Base-by-base conservation (phyloP, 352 stramenopile species). In the Phytophthora kernoviae region DNA sequence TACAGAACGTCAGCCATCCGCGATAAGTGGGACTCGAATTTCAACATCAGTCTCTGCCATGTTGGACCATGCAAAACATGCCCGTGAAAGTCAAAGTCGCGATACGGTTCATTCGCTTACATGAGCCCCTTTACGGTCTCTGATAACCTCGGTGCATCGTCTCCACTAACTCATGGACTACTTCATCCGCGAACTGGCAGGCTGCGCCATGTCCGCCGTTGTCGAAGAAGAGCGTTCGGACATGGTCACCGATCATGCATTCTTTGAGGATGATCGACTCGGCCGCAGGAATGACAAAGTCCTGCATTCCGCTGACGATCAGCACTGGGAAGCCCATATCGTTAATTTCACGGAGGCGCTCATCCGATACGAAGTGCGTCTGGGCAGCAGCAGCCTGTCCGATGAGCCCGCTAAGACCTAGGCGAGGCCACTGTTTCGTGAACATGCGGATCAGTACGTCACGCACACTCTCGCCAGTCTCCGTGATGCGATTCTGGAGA, bases 331-430 rank as follows among this genome's bases (percentile, higher is more conserved):
- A 88, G 0, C 65, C 75, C 1, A 57, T 54, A 11, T 70, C 48
- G 43, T 70, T 72, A 37, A 88, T 80, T 20, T 56, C 52, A 14
- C 58, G 65, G 33, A 88, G 62, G 15, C 75, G 62, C 49, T 77
- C 75, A 49, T 84, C 68, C 34, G 70, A 79, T 30, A 85, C 65
- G 42, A 70, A 82, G 53, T 88, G 78, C 4, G 75, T 79, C 27
- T 74, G 61, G 5, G 74, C 61, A 9, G 73, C 73, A 18, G 63
- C 34, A 20, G 59, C 61, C 41, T 81, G 73, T 7, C 73, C 73
- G 14, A 77, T 64, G 26, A 79, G 55, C 2, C 68, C 67, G 11
- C 48, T 56, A 15, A 81, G 50, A 42, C 52, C 53, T 12, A 50
- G 54, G 10, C 64, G 61, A 0, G 59, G 52, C 54, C 54, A 67